These are phyloP conservation scores for Erysimum pusillum DNA, from an alignment of 441 rosid species.

Conservation along the genomic window DNA sequence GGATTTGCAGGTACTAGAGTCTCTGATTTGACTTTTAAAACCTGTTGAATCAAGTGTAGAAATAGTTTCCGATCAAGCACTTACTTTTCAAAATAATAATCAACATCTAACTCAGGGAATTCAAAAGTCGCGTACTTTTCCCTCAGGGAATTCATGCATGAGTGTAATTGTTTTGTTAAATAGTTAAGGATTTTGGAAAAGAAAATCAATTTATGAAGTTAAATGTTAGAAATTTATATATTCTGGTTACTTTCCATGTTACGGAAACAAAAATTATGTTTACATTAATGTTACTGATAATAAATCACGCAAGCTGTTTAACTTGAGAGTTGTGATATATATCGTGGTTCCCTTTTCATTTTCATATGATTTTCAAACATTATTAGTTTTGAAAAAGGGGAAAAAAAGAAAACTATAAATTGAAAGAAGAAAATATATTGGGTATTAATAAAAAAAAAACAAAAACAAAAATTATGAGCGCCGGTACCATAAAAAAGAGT, in stretches of 20 bases:
- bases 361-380: not conserved
- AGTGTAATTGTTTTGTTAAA: not conserved
- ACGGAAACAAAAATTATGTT: not conserved
- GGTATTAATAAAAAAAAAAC: not conserved
- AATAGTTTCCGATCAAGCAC: constrained; percentile 37
- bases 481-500: not conserved
- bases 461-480: not conserved
- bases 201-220: not conserved
- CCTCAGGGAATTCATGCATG: constrained; percentile 58
- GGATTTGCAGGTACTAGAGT: constrained; percentile 90
- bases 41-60: constrained; percentile 54
- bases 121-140: constrained; percentile 67
- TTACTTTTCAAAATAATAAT: not conserved
- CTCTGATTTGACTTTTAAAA: constrained; percentile 75
- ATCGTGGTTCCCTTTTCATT: not conserved
- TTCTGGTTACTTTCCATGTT: not conserved
- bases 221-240: not conserved
- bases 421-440: not conserved
- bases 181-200: constrained; percentile 3
- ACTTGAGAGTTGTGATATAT: not conserved
- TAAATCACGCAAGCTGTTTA: not conserved
- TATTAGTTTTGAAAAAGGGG: not conserved
- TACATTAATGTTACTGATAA: too few species aligned
- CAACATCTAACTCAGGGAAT: constrained; percentile 21
- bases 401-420: too few species aligned